Conservation (phyloP, 257 asterid species). For the Rehmannia glutinosa region DNA sequence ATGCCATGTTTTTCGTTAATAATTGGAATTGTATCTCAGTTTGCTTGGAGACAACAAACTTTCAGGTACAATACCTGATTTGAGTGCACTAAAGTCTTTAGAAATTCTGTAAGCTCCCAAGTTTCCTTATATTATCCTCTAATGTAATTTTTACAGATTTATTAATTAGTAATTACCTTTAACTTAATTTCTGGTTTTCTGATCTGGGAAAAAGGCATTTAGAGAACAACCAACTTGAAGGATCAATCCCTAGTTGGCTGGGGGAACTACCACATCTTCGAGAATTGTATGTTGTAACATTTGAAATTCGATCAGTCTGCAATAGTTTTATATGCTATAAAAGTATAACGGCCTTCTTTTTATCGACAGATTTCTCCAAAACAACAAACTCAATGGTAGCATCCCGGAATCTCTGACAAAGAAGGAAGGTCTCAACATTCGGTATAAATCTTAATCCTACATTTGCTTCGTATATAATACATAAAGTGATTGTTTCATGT, state of each 20-base stretch:
- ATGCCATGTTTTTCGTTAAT: not conserved
- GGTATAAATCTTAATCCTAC: conserved; percentile 30
- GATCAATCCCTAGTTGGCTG: conserved; percentile 52
- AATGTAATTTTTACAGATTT: not conserved
- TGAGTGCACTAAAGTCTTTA: conserved; percentile 48
- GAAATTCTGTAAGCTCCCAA: conserved; percentile 55
- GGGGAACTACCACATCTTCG: conserved; percentile 53
- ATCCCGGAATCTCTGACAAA: conserved; percentile 43
- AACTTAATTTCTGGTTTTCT: conserved; percentile 5
- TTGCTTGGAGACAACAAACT: conserved; percentile 74
- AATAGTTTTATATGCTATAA: not conserved
- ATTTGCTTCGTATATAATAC: no score
- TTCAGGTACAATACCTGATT: conserved; percentile 63
- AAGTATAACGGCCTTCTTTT: not conserved
- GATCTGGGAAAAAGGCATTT: conserved; percentile 47
- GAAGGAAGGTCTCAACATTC: conserved; percentile 33
- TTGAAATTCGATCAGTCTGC: not conserved
- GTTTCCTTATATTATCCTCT: not conserved
- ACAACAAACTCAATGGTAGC: conserved; percentile 50
- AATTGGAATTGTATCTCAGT: conserved; percentile 29
- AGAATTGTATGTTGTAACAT: conserved; percentile 47
- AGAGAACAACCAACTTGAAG: conserved; percentile 73
- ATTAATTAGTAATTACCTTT: not conserved
- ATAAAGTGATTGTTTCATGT: no score
- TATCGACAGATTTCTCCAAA: conserved; percentile 56